Percentiles rank a stretch among this genome's conserved stretches.
phyloP scores from a whole-genome alignment of 371 early-diverging fungal genomes.

The Mucor lusitanicus region DNA sequence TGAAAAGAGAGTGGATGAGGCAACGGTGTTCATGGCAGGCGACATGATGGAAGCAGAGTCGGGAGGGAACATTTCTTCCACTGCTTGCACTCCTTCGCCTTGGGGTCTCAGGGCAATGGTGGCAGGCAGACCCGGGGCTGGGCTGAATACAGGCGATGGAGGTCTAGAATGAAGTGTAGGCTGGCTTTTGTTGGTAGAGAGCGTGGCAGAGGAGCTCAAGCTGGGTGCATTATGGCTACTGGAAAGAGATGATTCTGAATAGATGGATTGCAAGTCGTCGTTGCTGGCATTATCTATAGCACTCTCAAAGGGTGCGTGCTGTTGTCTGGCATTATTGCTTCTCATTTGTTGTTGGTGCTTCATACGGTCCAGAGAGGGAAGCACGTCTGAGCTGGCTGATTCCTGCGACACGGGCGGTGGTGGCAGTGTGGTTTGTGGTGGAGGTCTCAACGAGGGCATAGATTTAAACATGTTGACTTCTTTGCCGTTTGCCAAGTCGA shows the following conservation, averaged over 20 bases:
- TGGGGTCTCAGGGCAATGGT: constrained; percentile 32
- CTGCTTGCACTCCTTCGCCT: constrained; percentile 5
- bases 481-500: constrained; percentile 27
- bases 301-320: not conserved
- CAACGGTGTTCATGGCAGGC: constrained; percentile 43
- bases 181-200: constrained; percentile 25
- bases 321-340: not conserved
- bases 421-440: constrained; percentile 1
- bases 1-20: constrained; percentile 40
- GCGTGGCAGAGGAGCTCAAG: constrained; percentile 31
- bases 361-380: constrained; percentile 14
- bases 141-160: constrained; percentile 37
- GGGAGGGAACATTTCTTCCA: constrained; percentile 31
- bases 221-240: constrained; percentile 36
- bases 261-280: constrained; percentile 26
- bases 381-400: constrained; percentile 20
- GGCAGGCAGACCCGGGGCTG: constrained; percentile 43
- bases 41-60: constrained; percentile 22
- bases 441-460: not conserved
- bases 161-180: constrained; percentile 35
- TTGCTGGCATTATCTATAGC: not conserved
- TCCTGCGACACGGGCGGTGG: not conserved
- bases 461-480: not conserved
- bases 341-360: not conserved
- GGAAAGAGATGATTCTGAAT: constrained; percentile 26